Evolutionary conservation across 2,329 filamentous ascomycete species (phyloP), one percentile per base, ranked within the genome.

Genomic region (Sclerotinia borealis): DNA sequence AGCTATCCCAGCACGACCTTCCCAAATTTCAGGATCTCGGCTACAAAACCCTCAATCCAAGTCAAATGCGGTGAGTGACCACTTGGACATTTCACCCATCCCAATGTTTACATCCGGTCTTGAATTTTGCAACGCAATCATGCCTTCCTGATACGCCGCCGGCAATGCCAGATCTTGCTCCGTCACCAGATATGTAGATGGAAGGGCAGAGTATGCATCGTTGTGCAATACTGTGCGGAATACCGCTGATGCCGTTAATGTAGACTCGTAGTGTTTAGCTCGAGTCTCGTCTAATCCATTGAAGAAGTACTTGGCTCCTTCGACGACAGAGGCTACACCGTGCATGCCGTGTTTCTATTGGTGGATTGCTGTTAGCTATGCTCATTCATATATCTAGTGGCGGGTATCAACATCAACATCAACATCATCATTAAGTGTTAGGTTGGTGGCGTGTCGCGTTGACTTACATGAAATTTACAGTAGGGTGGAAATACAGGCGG

Each of bases 291-390:
- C 37, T n/a, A 66, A 25, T 22, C 58, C 62, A 29, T 66, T 64
- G 34, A 66, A 64, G 52, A 66, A 64, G 37, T 54, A 66, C 25
- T 64, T 64, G 31, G 51, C 51, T 2, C 45, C 59, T 19, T 62
- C 52, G 6, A 34, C 37, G 22, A 59, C 56, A 22, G 64, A 64
- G 4, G 39, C 48, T 6, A 64, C 22, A 6, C 52, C 60, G 3
- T 47, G 9, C n/a, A 61, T 39, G 31, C 63, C 63, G n/a, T 65
- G 36, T 56, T 51, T 52, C 60, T 63, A 22, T 22, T 13, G n/a
- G 3, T 10, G 41, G 17, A n/a, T n/a, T n/a, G 3, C 31, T 29
- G 19, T 43, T 50, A 27, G 11, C 47, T 9, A 50, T 15, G 11
- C 47, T 31, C 47, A 27, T 31, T 31, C 47, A 27, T 31, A 5